Evolutionary conservation across 2,329 filamentous ascomycete genomes (phyloP).

Genomic region (Elsinoe perseae): DNA sequence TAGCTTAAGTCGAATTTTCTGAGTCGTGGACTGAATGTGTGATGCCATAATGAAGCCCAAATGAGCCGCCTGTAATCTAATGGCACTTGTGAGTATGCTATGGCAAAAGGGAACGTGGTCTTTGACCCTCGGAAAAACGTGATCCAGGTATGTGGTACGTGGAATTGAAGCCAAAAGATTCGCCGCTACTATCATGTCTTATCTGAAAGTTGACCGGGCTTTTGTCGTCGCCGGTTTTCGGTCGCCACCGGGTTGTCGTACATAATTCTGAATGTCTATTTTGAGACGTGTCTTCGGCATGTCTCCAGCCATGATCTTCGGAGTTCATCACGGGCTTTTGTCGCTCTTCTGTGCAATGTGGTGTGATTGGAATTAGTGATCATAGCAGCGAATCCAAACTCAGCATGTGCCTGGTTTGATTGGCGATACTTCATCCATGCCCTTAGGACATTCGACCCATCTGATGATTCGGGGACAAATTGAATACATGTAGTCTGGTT

Average conservation of each 20-base stretch:
- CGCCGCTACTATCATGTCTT: background rate
- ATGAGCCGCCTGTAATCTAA: too few relatives aligned
- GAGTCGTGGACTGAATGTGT: too few relatives aligned
- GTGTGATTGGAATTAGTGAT: background rate
- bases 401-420: constrained; percentile 2
- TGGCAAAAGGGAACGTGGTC: too few relatives aligned
- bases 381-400: background rate
- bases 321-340: background rate
- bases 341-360: background rate
- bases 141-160: too few relatives aligned
- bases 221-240: background rate
- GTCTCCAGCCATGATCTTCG: background rate
- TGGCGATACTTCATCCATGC: background rate
- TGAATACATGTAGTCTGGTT: background rate
- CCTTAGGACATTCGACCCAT: background rate
- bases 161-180: too few relatives aligned
- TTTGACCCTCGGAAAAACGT: too few relatives aligned
- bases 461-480: background rate
- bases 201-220: too few relatives aligned
- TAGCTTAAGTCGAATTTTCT: too few relatives aligned
- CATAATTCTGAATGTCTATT: too few relatives aligned
- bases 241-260: background rate
- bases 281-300: too few relatives aligned
- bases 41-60: too few relatives aligned
- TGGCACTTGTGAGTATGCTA: too few relatives aligned